phyloP scores from a whole-genome alignment of 1,284 basidiomycete genomes.

The Gomphus sp. region DNA sequence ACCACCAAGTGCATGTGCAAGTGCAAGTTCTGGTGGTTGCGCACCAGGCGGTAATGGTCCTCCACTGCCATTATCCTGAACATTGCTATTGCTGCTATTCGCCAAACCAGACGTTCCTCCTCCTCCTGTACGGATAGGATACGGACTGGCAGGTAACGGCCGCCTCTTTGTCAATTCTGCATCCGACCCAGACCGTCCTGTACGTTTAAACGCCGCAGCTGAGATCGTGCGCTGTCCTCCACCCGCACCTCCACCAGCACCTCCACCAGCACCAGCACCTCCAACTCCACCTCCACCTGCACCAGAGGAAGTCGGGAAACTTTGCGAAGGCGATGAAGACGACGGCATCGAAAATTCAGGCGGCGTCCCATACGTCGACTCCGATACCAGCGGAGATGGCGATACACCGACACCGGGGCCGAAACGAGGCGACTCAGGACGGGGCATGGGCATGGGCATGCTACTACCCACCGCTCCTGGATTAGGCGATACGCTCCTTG shows the following conservation, averaged over 20 bases:
- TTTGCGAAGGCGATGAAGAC: constrained; percentile 13
- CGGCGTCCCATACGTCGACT: constrained; percentile 9
- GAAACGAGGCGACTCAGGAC: constrained; percentile 2
- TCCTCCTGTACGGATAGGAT: background rate
- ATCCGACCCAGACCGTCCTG: constrained; percentile 27
- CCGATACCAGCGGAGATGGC: constrained; percentile 4
- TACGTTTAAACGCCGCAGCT: constrained; percentile 66
- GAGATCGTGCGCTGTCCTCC: constrained; percentile 48
- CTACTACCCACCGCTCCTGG: background rate
- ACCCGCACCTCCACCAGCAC: background rate
- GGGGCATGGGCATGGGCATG: background rate
- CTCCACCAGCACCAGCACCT: background rate
- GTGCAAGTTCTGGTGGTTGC: too few species aligned
- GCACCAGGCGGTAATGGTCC: background rate
- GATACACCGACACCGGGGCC: background rate
- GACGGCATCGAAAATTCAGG: constrained; percentile 13
- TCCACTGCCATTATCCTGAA: background rate
- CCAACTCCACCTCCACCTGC: too few species aligned
- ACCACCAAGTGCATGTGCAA: too few species aligned
- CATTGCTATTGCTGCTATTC: background rate
- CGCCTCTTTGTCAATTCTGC: constrained; percentile 35
- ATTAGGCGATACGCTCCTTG: background rate
- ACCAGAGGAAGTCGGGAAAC: background rate
- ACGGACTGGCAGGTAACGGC: constrained; percentile 20
- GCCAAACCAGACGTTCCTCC: background rate